Evolutionary conservation across 257 asterid genomes (phyloP), one percentile per base, ranked within the genome.

Genomic region (Gentiana macrophylla): DNA sequence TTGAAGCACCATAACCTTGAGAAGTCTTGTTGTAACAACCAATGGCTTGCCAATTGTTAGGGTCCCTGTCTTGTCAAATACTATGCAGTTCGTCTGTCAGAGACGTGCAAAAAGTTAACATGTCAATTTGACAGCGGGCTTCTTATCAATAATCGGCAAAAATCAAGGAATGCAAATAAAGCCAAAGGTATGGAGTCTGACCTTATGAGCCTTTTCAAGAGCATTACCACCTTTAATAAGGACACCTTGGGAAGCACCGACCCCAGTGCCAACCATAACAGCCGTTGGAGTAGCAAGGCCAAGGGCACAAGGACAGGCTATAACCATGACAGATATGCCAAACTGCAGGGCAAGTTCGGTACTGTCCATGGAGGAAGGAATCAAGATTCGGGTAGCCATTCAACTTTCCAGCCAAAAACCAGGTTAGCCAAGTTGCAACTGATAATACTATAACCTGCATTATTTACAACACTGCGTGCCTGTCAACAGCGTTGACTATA

Each of bases 201-300:
- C 96, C 96, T 84, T 77, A 55, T 82, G 94, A 67, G 96, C 67
- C 58, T 71, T 80, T 73, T 87, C 87, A 60, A 87, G 72, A 7
- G 96, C 93, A 11, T 72, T 89, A 12, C 96, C 96, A 12, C 94
- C 96, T 87, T 87, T 87, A 24, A 87, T 84, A 0, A 87, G 79
- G 38, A 86, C 7, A 8, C 46, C 46, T 53, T 68, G 70, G 13
- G 73, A 62, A 53, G 79, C 82, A 44, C 82, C 82, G 33, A 73
- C 74, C 32, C 79, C 79, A 8, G 79, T 70, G 6, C 74, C 79
- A 55, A 77, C 82, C 82, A 77, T 77, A 24, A 77, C 74, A 33
- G 82, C 79, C 4, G 82, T 73, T 32, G 79, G 82, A 54, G 82
- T 77, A 50, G 79, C 82, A 62, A 77, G 70, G 44, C 82, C 82